Evolutionary conservation across 495 filamentous ascomycete species (phyloP).

Genomic region (Lasiosphaeris hirsuta): DNA sequence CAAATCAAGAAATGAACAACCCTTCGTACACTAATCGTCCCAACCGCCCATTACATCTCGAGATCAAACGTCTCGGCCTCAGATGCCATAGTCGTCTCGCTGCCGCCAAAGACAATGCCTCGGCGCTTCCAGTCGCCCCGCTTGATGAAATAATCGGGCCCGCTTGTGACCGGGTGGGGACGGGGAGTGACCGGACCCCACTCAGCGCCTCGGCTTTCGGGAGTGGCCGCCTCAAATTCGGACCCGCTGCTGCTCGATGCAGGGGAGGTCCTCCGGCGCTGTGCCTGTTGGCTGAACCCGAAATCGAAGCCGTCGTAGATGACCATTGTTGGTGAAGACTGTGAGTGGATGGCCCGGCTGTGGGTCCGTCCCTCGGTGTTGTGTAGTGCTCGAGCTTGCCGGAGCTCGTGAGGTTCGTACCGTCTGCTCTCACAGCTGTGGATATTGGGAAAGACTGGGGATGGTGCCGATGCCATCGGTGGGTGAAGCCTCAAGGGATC

Average conservation of each 20-base stretch:
- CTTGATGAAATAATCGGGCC: slow-evolving; percentile 39
- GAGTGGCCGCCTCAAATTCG: neutral
- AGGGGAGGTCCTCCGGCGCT: slow-evolving; percentile 6
- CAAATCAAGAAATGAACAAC: no score
- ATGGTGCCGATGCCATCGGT: slow-evolving; percentile 13
- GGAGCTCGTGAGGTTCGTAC: slow-evolving; percentile 22
- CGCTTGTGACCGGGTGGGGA: slow-evolving; percentile 19
- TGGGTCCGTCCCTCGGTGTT: slow-evolving; percentile 5
- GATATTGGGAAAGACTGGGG: neutral
- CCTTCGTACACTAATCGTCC: no score
- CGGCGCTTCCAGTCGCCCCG: slow-evolving; percentile 48
- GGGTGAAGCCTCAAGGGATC: slow-evolving; percentile 36
- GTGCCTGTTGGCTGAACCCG: slow-evolving; percentile 21
- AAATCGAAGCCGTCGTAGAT: slow-evolving; percentile 40
- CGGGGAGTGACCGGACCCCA: slow-evolving; percentile 15
- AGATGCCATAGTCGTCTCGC: slow-evolving; percentile 17
- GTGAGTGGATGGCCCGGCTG: slow-evolving; percentile 4
- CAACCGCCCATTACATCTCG: slow-evolving; percentile 3
- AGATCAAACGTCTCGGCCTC: slow-evolving; percentile 31
- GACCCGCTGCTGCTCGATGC: slow-evolving; percentile 2
- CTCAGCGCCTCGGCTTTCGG: slow-evolving; percentile 8
- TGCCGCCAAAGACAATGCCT: slow-evolving; percentile 44
- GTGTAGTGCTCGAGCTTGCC: slow-evolving; percentile 21
- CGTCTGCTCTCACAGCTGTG: slow-evolving; percentile 13
- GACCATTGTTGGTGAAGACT: slow-evolving; percentile 15